These are phyloP conservation scores for Amylostereum areolatum DNA, from an alignment of 1,284 basidiomycete genomes.

Conservation along the genomic window DNA sequence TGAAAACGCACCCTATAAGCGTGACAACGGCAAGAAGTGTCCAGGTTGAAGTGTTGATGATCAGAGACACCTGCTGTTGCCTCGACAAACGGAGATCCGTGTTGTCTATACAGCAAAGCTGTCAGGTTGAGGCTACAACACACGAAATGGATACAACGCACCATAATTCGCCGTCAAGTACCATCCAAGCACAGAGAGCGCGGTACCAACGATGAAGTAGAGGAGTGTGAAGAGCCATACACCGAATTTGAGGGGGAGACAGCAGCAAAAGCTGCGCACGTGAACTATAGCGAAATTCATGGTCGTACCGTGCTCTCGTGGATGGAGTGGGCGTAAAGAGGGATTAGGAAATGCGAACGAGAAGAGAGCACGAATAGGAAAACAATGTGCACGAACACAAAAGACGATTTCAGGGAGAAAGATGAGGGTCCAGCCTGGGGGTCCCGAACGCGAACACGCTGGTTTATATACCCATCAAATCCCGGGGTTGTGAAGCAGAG, in stretches of 20 bases:
- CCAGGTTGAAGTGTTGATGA: conserved; percentile 40
- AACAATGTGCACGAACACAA: no score
- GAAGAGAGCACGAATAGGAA: no score
- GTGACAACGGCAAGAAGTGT: conserved; percentile 42
- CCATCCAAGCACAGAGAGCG: conserved; percentile 40
- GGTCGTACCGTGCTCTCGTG: neutral
- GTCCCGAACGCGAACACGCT: no score
- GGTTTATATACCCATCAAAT: no score
- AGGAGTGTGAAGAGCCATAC: conserved; percentile 52
- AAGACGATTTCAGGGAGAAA: no score
- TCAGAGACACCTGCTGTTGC: conserved; percentile 38
- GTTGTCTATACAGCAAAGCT: conserved; percentile 10
- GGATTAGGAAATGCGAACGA: no score
- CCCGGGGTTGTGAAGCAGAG: no score
- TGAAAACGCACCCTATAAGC: conserved; percentile 41
- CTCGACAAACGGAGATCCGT: conserved; percentile 15
- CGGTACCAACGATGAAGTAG: conserved; percentile 33
- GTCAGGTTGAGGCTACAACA: neutral
- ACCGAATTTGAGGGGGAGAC: conserved; percentile 53
- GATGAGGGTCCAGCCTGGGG: no score
- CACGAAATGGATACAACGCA: neutral
- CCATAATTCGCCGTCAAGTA: neutral
- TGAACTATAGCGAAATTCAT: conserved; percentile 21
- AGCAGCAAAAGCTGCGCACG: conserved; percentile 50
- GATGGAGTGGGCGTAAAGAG: conserved; percentile 1